Evolutionary conservation across 352 stramenopile species (phyloP).

Genomic region (Phytopythium montanum): DNA sequence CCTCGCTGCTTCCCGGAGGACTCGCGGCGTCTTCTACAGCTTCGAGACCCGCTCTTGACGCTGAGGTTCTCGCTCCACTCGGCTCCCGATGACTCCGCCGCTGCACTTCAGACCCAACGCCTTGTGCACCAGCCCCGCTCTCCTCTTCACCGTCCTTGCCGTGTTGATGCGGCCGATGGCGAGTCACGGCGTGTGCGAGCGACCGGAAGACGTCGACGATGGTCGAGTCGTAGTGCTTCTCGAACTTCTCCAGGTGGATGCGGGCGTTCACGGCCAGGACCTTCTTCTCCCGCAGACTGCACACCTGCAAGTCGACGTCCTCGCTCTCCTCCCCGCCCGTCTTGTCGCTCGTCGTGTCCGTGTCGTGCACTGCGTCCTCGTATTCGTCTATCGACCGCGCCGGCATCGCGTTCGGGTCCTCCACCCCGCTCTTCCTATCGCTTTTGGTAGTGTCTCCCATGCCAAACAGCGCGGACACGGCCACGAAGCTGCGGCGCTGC

Average conservation of each 20-base stretch:
- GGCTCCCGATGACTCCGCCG: background rate
- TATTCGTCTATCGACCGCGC: slow-evolving; percentile 9
- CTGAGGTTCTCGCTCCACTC: background rate
- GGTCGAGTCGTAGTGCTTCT: slow-evolving; percentile 60
- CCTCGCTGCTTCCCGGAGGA: slow-evolving; percentile 19
- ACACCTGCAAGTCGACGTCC: slow-evolving; percentile 24
- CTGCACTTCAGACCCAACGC: background rate
- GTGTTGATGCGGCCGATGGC: slow-evolving; percentile 6
- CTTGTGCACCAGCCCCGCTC: background rate
- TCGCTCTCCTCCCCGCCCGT: slow-evolving; percentile 6
- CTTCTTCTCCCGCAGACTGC: slow-evolving; percentile 52
- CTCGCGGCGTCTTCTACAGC: background rate
- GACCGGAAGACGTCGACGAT: slow-evolving; percentile 56
- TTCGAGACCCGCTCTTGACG: background rate
- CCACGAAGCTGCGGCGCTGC: slow-evolving; percentile 30
- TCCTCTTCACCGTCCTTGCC: background rate
- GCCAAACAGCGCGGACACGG: slow-evolving; percentile 1
- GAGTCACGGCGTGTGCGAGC: slow-evolving; percentile 32
- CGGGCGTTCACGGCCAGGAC: slow-evolving; percentile 47
- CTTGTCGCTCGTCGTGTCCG: slow-evolving; percentile 18
- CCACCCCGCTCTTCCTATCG: slow-evolving; percentile 2
- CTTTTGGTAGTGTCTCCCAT: background rate
- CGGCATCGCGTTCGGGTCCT: slow-evolving; percentile 6
- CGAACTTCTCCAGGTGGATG: slow-evolving; percentile 46
- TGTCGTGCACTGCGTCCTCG: slow-evolving; percentile 8